phyloP scores from a whole-genome alignment of 768 basidiomycete species.

The Infundibulicybe gibba region DNA sequence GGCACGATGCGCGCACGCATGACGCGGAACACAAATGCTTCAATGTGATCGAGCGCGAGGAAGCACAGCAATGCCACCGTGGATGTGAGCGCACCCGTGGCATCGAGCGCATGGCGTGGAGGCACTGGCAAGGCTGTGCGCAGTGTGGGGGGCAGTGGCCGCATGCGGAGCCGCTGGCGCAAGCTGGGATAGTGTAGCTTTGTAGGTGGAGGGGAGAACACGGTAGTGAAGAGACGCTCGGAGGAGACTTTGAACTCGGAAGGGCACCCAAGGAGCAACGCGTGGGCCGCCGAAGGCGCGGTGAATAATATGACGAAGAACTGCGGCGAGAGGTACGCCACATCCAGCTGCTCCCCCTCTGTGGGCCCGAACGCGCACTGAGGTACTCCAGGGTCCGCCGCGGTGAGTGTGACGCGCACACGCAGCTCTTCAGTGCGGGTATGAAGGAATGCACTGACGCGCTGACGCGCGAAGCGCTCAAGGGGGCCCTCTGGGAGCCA shows the following conservation, averaged over 20 bases:
- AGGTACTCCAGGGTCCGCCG: constrained; percentile 29
- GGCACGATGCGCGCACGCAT: constrained; percentile 42
- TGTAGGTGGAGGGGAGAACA: constrained; percentile 23
- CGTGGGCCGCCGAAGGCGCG: constrained; percentile 35
- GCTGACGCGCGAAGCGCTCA: constrained; percentile 27
- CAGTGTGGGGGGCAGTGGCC: constrained; percentile 5
- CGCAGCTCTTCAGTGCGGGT: constrained; percentile 28
- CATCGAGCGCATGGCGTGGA: constrained; percentile 23
- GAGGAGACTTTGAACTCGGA: constrained; percentile 37
- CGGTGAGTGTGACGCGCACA: constrained; percentile 32
- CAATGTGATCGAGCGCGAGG: constrained; percentile 28
- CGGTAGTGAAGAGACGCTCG: constrained; percentile 26
- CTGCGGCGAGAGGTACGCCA: constrained; percentile 40
- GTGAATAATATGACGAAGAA: constrained; percentile 44
- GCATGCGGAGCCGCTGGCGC: constrained; percentile 5
- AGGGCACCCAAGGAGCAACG: constrained; percentile 34
- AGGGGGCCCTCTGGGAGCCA: constrained; percentile 27
- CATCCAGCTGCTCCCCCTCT: constrained; percentile 16
- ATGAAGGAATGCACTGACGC: constrained; percentile 30
- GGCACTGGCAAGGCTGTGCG: constrained; percentile 11
- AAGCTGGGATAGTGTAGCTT: constrained; percentile 3
- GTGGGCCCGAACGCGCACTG: constrained; percentile 14
- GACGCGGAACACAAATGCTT: constrained; percentile 31
- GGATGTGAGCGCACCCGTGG: constrained; percentile 6
- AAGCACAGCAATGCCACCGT: constrained; percentile 18